Evolutionary conservation across 495 filamentous ascomycete species (phyloP), one percentile per base, ranked within the genome.

Genomic region (Penicillium canescens): DNA sequence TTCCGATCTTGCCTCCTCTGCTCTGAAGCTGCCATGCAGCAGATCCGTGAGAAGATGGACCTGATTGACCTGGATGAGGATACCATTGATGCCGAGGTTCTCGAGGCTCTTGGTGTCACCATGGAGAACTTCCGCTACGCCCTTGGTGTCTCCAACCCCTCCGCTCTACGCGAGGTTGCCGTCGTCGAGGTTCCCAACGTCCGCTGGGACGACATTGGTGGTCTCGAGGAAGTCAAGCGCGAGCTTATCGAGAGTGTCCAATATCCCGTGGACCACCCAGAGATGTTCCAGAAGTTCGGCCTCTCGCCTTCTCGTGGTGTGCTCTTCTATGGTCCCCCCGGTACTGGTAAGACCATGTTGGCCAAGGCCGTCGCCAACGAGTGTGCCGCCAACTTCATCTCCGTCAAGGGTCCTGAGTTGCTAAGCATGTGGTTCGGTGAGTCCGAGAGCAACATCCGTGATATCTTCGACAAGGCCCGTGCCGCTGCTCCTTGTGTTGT

Each of bases 401-500:
- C 94, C 50, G 85, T 98, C 69, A 98, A 98, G 84, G 94, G 94
- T 52, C 94, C 94, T 56, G 94, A 98, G 77, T 77, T 98, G 63
- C 83, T 98, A 53, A 96, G 91, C 67, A 98, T 98, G 94, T 98
- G 94, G 94, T 98, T 98, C 72, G 94, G 94, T 88, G 94, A 98
- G 77, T 98, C 95, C 14, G 94, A 98, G 75, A 96, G 91, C 86
- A 98, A 98, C 78, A 98, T 98, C 57, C 90, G 94, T 67, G 94
- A 98, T 62, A 98, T 98, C 65, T 98, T 98, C 78, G 94, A 98
- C 85, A 98, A 98, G 83, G 94, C 94, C 61, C 90, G 94, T 63
- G 95, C 95, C 57, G 95, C 94, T 55, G 94, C 94, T 67, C 94
- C 94, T 78, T 98, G 94, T 66, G 91, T 98, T 56, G 95, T 98